Percentiles rank a stretch among this genome's conserved stretches.
Conservation (phyloP, 495 filamentous ascomycete genomes). For the Chaetomium cochliodes region DNA sequence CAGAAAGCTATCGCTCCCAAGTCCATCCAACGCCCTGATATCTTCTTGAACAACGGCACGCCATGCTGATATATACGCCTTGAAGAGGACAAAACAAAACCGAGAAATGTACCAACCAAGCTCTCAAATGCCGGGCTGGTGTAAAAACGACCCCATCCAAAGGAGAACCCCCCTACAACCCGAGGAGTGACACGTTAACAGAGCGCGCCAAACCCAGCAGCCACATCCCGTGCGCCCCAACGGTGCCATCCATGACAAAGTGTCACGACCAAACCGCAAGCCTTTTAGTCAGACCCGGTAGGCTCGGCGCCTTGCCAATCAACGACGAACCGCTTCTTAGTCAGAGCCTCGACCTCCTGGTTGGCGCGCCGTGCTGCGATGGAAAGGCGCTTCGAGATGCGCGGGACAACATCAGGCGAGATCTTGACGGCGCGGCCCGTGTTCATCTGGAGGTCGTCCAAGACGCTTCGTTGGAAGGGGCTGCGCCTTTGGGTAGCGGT, state of each 20-base stretch:
- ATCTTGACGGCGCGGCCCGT: slow-evolving; percentile 32
- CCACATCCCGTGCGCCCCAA: background rate
- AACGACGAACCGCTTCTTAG: slow-evolving; percentile 20
- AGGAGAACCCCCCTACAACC: background rate
- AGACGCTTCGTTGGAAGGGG: slow-evolving; percentile 28
- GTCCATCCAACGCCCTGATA: slow-evolving; percentile 19
- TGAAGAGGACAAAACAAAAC: slow-evolving; percentile 3
- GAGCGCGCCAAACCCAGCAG: background rate
- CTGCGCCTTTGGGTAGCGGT: slow-evolving; percentile 28
- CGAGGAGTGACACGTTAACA: background rate
- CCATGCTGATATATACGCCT: slow-evolving; percentile 13
- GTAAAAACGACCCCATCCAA: background rate
- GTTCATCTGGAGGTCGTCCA: slow-evolving; percentile 36
- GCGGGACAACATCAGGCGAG: slow-evolving; percentile 19
- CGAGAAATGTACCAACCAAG: background rate
- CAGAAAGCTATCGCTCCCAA: slow-evolving; percentile 15
- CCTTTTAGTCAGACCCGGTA: slow-evolving; percentile 12
- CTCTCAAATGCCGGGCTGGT: background rate
- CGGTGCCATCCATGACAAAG: background rate
- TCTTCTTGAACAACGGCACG: slow-evolving; percentile 16
- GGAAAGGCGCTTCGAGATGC: slow-evolving; percentile 13
- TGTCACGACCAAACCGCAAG: background rate
- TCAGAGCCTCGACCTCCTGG: background rate
- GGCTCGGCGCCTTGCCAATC: slow-evolving; percentile 17
- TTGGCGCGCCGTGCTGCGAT: background rate